Evolutionary conservation across 805 yeast genomes (phyloP).

Genomic region (Lipomyces chichibuensis): DNA sequence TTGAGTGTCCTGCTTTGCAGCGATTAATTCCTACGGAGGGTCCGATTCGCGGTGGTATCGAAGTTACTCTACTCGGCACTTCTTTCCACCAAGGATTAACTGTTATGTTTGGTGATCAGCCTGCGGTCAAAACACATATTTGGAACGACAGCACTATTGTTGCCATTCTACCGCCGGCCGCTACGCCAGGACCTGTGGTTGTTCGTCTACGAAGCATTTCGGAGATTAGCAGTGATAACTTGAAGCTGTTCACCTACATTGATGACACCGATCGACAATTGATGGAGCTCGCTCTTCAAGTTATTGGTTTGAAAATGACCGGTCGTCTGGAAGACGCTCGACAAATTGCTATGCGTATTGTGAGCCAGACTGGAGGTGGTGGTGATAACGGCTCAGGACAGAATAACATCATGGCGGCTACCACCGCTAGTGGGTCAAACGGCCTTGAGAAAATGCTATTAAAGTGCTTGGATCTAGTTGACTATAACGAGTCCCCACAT

Average conservation of each 20-base stretch:
- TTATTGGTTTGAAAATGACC: conserved; percentile 95
- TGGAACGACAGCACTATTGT: conserved; percentile 96
- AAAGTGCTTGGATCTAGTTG: conserved; percentile 65
- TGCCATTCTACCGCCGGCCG: conserved; percentile 89
- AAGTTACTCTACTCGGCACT: conserved; percentile 85
- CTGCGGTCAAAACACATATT: conserved; percentile 73
- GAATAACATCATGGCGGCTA: conserved; percentile 30
- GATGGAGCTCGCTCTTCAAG: conserved; percentile 92
- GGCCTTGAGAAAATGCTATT: conserved; percentile 50
- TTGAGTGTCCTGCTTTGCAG: conserved; percentile 62
- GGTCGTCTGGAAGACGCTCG: conserved; percentile 94
- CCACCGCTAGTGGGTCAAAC: conserved; percentile 10
- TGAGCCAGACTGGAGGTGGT: conserved; percentile 56
- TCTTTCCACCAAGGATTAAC: conserved; percentile 80
- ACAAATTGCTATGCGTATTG: conserved; percentile 87
- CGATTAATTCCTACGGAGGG: conserved; percentile 95
- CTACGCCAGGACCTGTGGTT: conserved; percentile 85
- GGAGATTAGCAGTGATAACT: conserved; percentile 36
- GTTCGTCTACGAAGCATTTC: conserved; percentile 71
- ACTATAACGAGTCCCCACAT: conserved; percentile 51
- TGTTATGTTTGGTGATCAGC: conserved; percentile 76
- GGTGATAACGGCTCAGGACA: conserved; percentile 45
- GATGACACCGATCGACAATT: conserved; percentile 95
- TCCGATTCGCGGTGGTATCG: conserved; percentile 94
- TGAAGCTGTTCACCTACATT: conserved; percentile 79